Evolutionary conservation across 2,329 filamentous ascomycete genomes (phyloP), one percentile per base, ranked within the genome.

Genomic region (Cylindrodendrum hubeiense): DNA sequence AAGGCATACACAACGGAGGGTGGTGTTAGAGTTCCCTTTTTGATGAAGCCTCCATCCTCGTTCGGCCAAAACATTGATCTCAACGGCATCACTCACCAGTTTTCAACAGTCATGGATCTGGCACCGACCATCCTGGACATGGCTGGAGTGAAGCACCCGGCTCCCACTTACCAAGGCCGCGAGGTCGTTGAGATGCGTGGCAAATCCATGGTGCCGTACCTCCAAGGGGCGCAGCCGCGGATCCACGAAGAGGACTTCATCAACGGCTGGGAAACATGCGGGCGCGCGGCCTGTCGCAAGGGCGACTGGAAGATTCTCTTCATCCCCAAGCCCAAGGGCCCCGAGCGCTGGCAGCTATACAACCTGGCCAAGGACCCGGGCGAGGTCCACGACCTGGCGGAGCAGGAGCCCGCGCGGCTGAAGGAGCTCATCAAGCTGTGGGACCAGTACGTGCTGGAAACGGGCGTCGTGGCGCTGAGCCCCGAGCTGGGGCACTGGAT

Each of bases 241-340:
- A 75, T 73, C 64, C 77, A 89, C 71, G 81, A 81, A 1, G 75
- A 82, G 39, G 83, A 87, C 63, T 84, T 85, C 66, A 82, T 88
- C 54, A 68, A 72, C 54, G 87, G 86, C 24, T 89, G 87, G 86
- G 86, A 89, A 66, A 84, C 83, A 0, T 88, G 84, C 68, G 84
- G 85, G 0, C 81, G 83, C 4, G 70, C 67, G 3, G 87, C 87
- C 0, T 81, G 88, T 24, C 85, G 86, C 46, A 85, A 84, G 57
- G 86, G 83, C 8, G 81, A 86, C 69, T 89, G 84, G 82, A 89
- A 89, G 74, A 86, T 86, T 5, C 82, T 87, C 46, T 88, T 85
- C 71, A 86, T 89, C 53, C 86, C 85, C 1, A 85, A 84, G 60
- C 86, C 83, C 21, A 72, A 73, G 56, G 76, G 69, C 19, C 21